Evolutionary conservation across 1,284 basidiomycete species (phyloP).

Genomic region (Cutaneotrichosporon sp.): DNA sequence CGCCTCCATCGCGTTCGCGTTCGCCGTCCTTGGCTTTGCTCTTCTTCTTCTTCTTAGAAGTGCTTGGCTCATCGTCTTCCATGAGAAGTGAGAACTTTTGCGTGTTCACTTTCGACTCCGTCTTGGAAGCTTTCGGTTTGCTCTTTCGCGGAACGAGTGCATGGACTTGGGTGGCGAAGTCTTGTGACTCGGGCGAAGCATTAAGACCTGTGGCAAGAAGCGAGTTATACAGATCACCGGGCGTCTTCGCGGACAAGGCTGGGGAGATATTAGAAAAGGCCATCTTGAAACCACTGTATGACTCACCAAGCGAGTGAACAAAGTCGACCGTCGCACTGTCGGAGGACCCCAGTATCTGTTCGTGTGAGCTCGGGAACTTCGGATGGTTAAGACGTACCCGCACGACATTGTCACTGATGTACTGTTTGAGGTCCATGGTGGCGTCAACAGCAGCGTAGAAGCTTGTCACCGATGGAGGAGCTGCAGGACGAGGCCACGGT

Average conservation of each 20-base stretch:
- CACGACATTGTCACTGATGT: constrained; percentile 80
- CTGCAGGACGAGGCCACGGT: background rate
- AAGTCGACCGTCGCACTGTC: constrained; percentile 78
- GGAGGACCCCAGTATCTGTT: constrained; percentile 71
- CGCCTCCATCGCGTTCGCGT: constrained; percentile 29
- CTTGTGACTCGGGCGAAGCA: constrained; percentile 68
- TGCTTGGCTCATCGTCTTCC: constrained; percentile 59
- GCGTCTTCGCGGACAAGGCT: constrained; percentile 77
- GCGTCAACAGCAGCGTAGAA: background rate
- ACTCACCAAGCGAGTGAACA: constrained; percentile 72
- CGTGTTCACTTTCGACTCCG: constrained; percentile 58
- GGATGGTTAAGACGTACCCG: constrained; percentile 60
- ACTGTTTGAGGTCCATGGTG: constrained; percentile 54
- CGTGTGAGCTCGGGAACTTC: constrained; percentile 15
- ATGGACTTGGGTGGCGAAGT: constrained; percentile 74
- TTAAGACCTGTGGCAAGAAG: constrained; percentile 75
- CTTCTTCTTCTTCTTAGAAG: constrained; percentile 36
- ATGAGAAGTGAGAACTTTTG: constrained; percentile 71
- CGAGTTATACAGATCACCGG: constrained; percentile 68
- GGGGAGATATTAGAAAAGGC: constrained; percentile 8
- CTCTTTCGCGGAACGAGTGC: constrained; percentile 65
- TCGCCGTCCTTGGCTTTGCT: constrained; percentile 52
- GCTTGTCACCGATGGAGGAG: background rate
- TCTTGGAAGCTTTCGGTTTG: constrained; percentile 58
- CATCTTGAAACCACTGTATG: constrained; percentile 11